Evolutionary conservation across 2,329 filamentous ascomycete genomes (phyloP), one percentile per base, ranked within the genome.

Genomic region (Pyrenophora tritici-repentis): DNA sequence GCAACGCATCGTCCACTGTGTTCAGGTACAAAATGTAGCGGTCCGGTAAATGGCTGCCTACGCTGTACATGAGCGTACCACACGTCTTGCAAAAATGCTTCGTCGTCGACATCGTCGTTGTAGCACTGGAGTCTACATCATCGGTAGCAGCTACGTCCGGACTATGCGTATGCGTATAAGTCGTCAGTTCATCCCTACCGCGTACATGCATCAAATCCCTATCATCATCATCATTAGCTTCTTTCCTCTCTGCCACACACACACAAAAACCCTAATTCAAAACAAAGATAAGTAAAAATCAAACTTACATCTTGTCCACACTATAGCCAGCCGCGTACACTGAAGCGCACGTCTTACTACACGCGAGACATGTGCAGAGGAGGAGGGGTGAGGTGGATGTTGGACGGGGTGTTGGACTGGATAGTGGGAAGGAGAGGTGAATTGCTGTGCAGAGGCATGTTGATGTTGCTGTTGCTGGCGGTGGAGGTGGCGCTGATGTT

Each of bases 41-140:
- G 0, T 75, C 80, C 0, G 82, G 81, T 45, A 75, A 80, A 0
- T 62, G 71, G 1, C 69, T 61, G 4, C 78, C 72, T 7, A 77
- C 67, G 1, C 84, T 77, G 58, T 85, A 86, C 82, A 87, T 81
- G 4, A 86, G 75, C 0, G 79, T 80, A 0, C 85, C 84, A 61
- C 85, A 88, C 0, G 74, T 80, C 0, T 63, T 71, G 58, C 85
- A 88, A 68, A 87, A 88, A 62, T 78, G 74, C 61, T 87, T 86
- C 6, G 80, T 81, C 84, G 87, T 88, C 8, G 26, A 12, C 26
- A 4, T 29, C 10, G 10, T 13, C 12, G 26, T 4, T 2, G 9
- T 9, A 29, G 10, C 9, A n/a, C n/a, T n/a, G n/a, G n/a, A n/a
- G 3, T 12, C 10, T 2, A 10, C 26, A 29, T 12, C 10, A 12